These are phyloP conservation scores for Trypethelium eluteriae DNA, from an alignment of 495 filamentous ascomycete genomes.

Conservation along the genomic window DNA sequence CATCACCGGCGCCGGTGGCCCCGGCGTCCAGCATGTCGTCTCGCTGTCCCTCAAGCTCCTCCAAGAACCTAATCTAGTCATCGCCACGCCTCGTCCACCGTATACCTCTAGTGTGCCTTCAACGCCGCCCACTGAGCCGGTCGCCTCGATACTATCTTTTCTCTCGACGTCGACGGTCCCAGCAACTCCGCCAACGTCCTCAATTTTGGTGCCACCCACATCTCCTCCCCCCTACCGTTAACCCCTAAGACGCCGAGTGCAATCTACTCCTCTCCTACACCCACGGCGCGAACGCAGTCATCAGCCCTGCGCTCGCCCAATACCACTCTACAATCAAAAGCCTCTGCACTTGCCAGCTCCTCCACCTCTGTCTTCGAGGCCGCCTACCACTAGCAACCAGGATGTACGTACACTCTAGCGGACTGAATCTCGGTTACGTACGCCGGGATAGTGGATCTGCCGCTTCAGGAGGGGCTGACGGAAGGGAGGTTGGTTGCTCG, in stretches of 20 bases:
- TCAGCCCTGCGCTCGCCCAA: constrained; percentile 36
- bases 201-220: constrained; percentile 32
- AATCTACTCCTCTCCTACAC: constrained; percentile 41
- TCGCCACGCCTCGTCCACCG: not conserved
- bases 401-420: constrained; percentile 16
- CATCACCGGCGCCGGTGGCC: not conserved
- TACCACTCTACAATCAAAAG: not conserved
- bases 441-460: constrained; percentile 11
- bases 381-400: constrained; percentile 3
- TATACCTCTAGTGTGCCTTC: not conserved
- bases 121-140: not conserved
- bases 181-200: constrained; percentile 46
- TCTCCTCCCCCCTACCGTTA: constrained; percentile 42
- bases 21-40: not conserved
- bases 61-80: not conserved
- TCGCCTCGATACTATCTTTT: constrained; percentile 37
- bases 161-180: constrained; percentile 40
- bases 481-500: not conserved
- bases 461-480: not conserved
- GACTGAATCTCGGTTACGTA: constrained; percentile 24
- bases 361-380: constrained; percentile 15
- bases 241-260: constrained; percentile 22
- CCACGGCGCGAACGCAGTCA: constrained; percentile 40
- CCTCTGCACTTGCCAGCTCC: constrained; percentile 9
- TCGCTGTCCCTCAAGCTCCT: not conserved